A percentile compares a stretch with the other conserved stretches of the same genome.
phyloP scores from a whole-genome alignment of 2,329 filamentous ascomycete species.

The Passalora sequoiae region DNA sequence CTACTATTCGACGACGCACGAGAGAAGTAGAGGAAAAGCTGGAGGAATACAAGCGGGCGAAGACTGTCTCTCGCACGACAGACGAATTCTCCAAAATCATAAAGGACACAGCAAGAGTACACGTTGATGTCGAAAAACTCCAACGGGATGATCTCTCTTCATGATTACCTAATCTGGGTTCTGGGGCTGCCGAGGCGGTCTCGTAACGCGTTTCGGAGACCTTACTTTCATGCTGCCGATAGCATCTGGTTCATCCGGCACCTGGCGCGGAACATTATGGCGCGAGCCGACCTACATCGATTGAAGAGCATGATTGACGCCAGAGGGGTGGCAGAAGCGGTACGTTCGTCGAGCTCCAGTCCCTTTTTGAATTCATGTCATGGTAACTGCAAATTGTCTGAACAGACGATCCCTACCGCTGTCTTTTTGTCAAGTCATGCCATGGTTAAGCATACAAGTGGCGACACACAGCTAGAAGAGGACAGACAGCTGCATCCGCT shows the following conservation, averaged over 20 bases:
- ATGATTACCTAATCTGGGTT: neutral
- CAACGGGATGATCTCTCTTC: neutral
- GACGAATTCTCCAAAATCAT: conserved; percentile 35
- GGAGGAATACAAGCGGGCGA: conserved; percentile 36
- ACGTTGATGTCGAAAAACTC: conserved; percentile 33
- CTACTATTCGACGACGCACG: conserved; percentile 31
- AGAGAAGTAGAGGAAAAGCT: conserved; percentile 33
- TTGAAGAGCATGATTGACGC: neutral
- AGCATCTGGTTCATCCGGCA: no score
- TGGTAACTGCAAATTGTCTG: no score
- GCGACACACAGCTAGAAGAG: neutral
- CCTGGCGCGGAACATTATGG: no score
- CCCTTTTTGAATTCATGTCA: no score
- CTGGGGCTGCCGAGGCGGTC: neutral
- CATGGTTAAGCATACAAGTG: neutral
- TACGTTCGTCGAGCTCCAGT: no score
- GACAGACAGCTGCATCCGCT: neutral
- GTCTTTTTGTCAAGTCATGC: neutral
- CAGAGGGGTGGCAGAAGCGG: no score
- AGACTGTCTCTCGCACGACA: conserved; percentile 38
- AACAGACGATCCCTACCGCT: no score
- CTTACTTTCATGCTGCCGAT: neutral
- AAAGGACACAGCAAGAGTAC: conserved; percentile 27
- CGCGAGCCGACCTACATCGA: neutral
- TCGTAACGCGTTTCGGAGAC: neutral